Conservation (phyloP, 192 early-diverging fungal species). For the Globomyces pollinis-pini region DNA sequence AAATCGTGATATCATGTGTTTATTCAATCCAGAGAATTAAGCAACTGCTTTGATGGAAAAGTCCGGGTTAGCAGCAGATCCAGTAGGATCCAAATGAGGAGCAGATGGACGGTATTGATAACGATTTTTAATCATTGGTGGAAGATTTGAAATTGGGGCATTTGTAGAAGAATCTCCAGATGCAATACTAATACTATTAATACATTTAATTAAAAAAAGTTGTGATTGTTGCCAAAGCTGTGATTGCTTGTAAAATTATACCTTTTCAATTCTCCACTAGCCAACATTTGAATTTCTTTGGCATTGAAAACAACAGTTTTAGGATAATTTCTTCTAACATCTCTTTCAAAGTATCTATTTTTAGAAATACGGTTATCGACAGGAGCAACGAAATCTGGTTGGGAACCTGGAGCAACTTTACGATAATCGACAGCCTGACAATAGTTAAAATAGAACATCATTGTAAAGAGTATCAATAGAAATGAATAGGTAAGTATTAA, state of each 20-base stretch:
- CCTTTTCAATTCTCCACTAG: not conserved
- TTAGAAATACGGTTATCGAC: slow-evolving; percentile 25
- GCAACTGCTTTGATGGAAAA: slow-evolving; percentile 17
- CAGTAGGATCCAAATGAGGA: slow-evolving; percentile 25
- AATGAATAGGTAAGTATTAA: too few species aligned
- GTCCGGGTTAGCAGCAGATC: slow-evolving; percentile 31
- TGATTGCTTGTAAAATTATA: too few species aligned
- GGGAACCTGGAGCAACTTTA: slow-evolving; percentile 29
- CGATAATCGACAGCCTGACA: slow-evolving; percentile 41
- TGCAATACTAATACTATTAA: too few species aligned
- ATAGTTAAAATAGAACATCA: slow-evolving; percentile 3
- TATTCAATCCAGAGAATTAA: not conserved
- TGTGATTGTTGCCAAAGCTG: not conserved
- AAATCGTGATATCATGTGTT: not conserved
- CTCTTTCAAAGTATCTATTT: slow-evolving; percentile 88
- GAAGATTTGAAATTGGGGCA: not conserved
- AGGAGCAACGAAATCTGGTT: not conserved
- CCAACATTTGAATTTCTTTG: slow-evolving; percentile 40
- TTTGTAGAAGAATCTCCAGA: not conserved
- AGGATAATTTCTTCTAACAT: slow-evolving; percentile 86
- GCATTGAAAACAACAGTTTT: slow-evolving; percentile 73
- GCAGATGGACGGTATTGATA: slow-evolving; percentile 23
- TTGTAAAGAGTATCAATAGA: too few species aligned
- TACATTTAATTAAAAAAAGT: too few species aligned
- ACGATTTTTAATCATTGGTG: slow-evolving; percentile 29